Evolutionary conservation across 139 green algal genomes (phyloP).

Genomic region (Chlamydomonas urium): DNA sequence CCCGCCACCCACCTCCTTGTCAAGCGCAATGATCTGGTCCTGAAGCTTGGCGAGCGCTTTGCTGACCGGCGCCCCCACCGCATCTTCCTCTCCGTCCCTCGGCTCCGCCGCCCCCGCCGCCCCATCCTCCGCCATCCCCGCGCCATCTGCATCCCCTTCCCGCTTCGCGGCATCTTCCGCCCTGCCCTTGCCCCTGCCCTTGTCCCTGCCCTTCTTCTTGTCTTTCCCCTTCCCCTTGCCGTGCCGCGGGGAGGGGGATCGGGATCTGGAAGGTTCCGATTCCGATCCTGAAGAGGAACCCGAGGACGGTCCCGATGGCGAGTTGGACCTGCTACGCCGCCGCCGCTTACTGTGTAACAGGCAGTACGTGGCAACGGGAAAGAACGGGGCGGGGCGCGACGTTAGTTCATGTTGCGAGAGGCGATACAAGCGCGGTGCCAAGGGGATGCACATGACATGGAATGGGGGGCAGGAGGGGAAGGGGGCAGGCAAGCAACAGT

Average conservation of each 20-base stretch:
- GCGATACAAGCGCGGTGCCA: too few species aligned
- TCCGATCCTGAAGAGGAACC: too few species aligned
- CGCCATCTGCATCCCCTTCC: not conserved
- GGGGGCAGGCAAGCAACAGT: too few species aligned
- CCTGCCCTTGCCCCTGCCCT: not conserved
- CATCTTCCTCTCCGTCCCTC: not conserved
- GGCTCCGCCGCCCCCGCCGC: not conserved
- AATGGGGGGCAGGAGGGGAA: too few species aligned
- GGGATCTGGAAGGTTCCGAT: not conserved
- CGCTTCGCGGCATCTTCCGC: not conserved
- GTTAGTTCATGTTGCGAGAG: too few species aligned
- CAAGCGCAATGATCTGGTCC: conserved; percentile 3
- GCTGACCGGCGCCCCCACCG: not conserved
- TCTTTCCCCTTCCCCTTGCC: not conserved
- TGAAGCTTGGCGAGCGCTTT: not conserved
- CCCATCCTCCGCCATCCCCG: not conserved
- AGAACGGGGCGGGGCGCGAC: too few species aligned
- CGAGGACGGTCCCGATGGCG: not conserved
- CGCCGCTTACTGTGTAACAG: too few species aligned
- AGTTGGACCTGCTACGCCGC: not conserved
- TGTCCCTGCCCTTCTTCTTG: conserved; percentile 1
- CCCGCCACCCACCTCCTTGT: too few species aligned
- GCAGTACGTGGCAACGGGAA: too few species aligned
- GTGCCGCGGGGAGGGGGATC: not conserved
- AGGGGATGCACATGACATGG: too few species aligned